Evolutionary conservation across 768 basidiomycete genomes (phyloP), one percentile per base, ranked within the genome.

Genomic region (Dioszegia crocea): DNA sequence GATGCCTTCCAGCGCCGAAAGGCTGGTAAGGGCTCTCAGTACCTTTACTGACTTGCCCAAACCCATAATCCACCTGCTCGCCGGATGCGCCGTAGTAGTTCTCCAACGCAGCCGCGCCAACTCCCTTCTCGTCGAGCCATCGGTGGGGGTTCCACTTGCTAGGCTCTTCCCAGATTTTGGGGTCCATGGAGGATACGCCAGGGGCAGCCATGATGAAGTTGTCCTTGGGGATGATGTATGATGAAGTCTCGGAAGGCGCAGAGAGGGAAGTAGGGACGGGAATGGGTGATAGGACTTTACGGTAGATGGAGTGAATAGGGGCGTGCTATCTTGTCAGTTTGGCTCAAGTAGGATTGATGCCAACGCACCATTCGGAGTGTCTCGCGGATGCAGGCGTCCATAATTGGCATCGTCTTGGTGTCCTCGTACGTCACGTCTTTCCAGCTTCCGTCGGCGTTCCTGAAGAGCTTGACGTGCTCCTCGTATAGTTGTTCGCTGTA

Each of bases 11-110:
- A 51, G 96, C 94, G 62, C 96, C 96, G 70, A 99, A 99, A 1
- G 96, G 96, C 75, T 96, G 89, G 76, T 98, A 97, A 48, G 90
- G 91, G 66, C 87, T 89, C 57, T 93, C 89, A 5, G 93, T 97
- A 49, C 93, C 93, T 80, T 97, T 97, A 80, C 87, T 89, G 51
- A 99, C 88, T 60, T 86, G 84, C 53, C 96, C 96, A 76, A 90
- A 99, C 1, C 96, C 96, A 70, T 87, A 99, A 77, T 99, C 96
- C 61, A 98, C 81, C 80, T 92, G 92, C 77, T 94, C 90, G 57
- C 89, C 88, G 14, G 48, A 53, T 30, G 78, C 77, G 39, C 79
- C 77, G 70, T 66, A 66, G 59, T 96, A 91, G 64, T 83, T 81
- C 68, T 84, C 84, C 69, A 84, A 84, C 16, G 91, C 91, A 73